Percentiles rank a stretch among this genome's conserved stretches.
Conservation (phyloP, 129 eudicot genomes). For the Heracleum sosnowskyi region DNA sequence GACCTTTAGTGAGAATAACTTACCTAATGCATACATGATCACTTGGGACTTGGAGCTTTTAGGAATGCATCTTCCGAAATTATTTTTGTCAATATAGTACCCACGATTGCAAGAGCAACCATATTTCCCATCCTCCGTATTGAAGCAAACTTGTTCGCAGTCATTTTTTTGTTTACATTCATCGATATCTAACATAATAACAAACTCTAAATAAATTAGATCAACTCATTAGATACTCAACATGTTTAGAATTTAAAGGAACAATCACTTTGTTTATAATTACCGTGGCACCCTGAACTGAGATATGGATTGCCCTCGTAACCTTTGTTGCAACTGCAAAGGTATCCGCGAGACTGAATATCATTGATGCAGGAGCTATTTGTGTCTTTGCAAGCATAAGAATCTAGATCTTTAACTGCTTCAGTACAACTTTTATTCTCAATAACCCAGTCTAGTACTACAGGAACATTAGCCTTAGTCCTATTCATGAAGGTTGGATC, state of each 20-base stretch:
- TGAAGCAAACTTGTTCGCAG: slow-evolving; percentile 24
- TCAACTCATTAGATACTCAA: not conserved
- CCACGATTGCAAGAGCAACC: slow-evolving; percentile 31
- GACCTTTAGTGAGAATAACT: not conserved
- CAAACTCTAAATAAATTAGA: not conserved
- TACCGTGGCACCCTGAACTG: slow-evolving; percentile 50
- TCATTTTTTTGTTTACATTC: slow-evolving; percentile 33
- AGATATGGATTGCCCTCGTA: slow-evolving; percentile 50
- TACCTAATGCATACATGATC: slow-evolving; percentile 20
- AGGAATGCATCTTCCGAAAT: slow-evolving; percentile 22
- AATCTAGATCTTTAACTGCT: not conserved
- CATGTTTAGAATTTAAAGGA: not conserved
- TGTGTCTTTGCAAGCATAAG: not conserved
- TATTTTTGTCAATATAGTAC: not conserved
- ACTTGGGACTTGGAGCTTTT: slow-evolving; percentile 1
- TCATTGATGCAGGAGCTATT: slow-evolving; percentile 29
- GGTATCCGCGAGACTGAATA: slow-evolving; percentile 29
- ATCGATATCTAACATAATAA: slow-evolving; percentile 23
- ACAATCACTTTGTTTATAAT: not conserved
- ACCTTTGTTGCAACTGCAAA: slow-evolving; percentile 35
- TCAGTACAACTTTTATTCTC: slow-evolving; percentile 39
- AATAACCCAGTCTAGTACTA: slow-evolving; percentile 55
- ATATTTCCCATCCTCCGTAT: slow-evolving; percentile 24
- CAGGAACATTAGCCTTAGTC: slow-evolving; percentile 31
- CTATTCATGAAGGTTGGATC: slow-evolving; percentile 28